Base-by-base conservation (phyloP, 2,329 filamentous ascomycete species). In the Colletotrichum falcatum region DNA sequence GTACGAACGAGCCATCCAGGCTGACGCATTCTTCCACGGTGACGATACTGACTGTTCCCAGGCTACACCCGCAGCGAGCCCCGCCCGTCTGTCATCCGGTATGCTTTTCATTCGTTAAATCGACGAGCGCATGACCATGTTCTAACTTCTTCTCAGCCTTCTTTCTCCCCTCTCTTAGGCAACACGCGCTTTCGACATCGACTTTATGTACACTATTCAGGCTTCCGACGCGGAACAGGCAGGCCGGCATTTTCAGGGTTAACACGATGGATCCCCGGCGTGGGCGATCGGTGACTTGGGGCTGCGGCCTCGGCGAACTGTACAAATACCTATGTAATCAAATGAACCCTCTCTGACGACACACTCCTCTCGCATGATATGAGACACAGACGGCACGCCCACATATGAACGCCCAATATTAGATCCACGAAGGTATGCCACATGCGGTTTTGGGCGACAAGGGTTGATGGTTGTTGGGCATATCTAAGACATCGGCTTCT, bases 21-120 rank as follows among this genome's bases (percentile, higher is more conserved):
- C n/a, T 35, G 44, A 55, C 59, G 5, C 37, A 20, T 28, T 23
- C 55, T 37, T 18, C 14, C 18, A 35, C 18, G 18, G 54, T 48
- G 18, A 23, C n/a, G 28, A 55, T 35, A 78, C 78, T 81, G 64
- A 82, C 54, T 35, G 12, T 23, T 51, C 62, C 73, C 78, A 96
- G 93, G 95, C 77, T 98, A 97, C 86, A 97, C 95, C 65, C 92
- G 93, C 81, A 98, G 95, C 86, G 92, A 95, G 81, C 96, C 96
- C 49, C 90, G 93, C 80, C 96, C 96, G 65, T 91, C 94, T 12
- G 78, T 87, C 76, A 89, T 89, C 78, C 84, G 85, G 87, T 89
- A 84, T 65, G 83, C 63, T 9, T n/a, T 18, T 3, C 20, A 33
- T 12, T 1, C 8, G 23, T 16, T 12, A 26, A n/a, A 37, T 26